A percentile compares a stretch with the other conserved stretches of the same genome.
Evolutionary conservation across 1,139 yeast genomes (phyloP).

Genomic region (Candida anutae): DNA sequence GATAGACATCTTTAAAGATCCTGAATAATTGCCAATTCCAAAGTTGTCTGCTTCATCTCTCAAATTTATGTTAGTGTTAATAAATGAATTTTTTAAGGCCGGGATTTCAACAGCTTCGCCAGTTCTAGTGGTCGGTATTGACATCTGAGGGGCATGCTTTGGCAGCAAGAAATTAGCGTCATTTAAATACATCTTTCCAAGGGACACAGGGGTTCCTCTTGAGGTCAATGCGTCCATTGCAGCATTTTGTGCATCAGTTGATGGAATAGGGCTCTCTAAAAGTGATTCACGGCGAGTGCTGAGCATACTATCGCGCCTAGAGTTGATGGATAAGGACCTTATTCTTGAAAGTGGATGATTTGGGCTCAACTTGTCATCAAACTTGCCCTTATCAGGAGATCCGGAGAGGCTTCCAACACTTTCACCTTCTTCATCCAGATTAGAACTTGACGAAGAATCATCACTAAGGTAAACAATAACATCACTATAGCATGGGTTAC

Average conservation of each 20-base stretch:
- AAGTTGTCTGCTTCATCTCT: not conserved
- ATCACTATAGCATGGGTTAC: constrained; percentile 69
- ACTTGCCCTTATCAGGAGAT: constrained; percentile 2
- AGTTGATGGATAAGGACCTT: constrained; percentile 24
- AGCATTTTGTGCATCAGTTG: constrained; percentile 3
- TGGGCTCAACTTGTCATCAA: constrained; percentile 15
- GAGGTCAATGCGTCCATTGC: not conserved
- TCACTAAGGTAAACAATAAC: constrained; percentile 63
- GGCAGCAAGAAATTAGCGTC: constrained; percentile 22
- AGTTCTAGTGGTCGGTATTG: constrained; percentile 73
- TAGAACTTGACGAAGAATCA: constrained; percentile 32
- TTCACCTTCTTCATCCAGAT: constrained; percentile 9
- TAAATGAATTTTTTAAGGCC: constrained; percentile 23
- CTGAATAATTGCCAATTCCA: not conserved
- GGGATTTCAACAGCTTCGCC: constrained; percentile 79
- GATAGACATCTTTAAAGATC: not conserved
- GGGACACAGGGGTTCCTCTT: constrained; percentile 1
- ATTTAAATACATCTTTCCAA: constrained; percentile 2
- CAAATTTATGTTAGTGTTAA: not conserved
- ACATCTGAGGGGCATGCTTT: constrained; percentile 69
- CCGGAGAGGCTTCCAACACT: constrained; percentile 5
- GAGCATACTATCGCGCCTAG: constrained; percentile 14
- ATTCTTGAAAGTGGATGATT: constrained; percentile 24
- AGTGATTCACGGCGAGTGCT: constrained; percentile 11
- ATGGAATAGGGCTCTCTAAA: constrained; percentile 5